Evolutionary conservation across 2,329 filamentous ascomycete species (phyloP).

Genomic region (Rhexocercosporidium sp.): DNA sequence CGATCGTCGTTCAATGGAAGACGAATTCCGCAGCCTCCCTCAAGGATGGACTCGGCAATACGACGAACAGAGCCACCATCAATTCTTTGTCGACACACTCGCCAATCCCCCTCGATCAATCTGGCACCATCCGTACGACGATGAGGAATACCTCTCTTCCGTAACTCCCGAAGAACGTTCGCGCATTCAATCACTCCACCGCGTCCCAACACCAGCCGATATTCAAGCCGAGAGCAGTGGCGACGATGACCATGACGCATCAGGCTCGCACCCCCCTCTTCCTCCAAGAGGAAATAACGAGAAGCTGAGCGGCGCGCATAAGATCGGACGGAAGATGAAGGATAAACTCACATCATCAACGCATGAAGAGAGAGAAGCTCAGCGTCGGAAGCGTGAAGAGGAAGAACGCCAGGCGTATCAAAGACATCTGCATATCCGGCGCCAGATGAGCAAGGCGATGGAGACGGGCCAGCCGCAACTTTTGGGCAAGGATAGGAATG

Average conservation of each 20-base stretch:
- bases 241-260: slow-evolving; percentile 46
- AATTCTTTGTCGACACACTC: slow-evolving; percentile 67
- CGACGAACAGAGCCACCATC: slow-evolving; percentile 58
- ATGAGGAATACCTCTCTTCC: slow-evolving; percentile 56
- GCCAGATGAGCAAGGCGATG: slow-evolving; percentile 55
- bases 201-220: slow-evolving; percentile 45
- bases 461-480: slow-evolving; percentile 61
- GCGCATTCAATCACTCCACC: slow-evolving; percentile 47
- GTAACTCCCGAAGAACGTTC: slow-evolving; percentile 56
- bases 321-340: slow-evolving; percentile 61
- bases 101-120: slow-evolving; percentile 59
- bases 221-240: slow-evolving; percentile 52
- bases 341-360: slow-evolving; percentile 62
- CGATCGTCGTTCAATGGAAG: slow-evolving; percentile 64
- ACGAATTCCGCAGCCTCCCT: slow-evolving; percentile 59
- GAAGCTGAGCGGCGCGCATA: slow-evolving; percentile 43
- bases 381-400: slow-evolving; percentile 52
- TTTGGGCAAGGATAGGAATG: slow-evolving; percentile 57
- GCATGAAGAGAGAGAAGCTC: slow-evolving; percentile 56
- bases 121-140: slow-evolving; percentile 67
- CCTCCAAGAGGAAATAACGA: slow-evolving; percentile 24
- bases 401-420: slow-evolving; percentile 58
- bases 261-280: slow-evolving; percentile 19
- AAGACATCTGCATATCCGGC: slow-evolving; percentile 54
- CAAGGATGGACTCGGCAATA: slow-evolving; percentile 62